phyloP scores from a whole-genome alignment of 805 yeast genomes.

The Schwanniomyces pseudopolymorphus region DNA sequence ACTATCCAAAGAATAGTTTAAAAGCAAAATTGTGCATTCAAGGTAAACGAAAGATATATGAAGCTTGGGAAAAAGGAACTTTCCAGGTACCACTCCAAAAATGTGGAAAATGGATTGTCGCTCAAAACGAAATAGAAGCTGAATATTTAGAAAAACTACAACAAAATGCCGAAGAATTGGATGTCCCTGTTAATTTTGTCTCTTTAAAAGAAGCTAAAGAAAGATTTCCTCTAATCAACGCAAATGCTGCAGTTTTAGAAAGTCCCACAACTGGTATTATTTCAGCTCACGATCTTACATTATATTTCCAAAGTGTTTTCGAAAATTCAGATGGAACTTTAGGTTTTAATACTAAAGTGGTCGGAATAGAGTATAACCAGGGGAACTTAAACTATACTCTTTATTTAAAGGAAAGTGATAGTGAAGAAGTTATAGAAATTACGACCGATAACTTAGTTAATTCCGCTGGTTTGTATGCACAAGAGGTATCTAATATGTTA shows the following conservation, averaged over 20 bases:
- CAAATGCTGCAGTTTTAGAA: constrained; percentile 57
- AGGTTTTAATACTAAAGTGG: constrained; percentile 61
- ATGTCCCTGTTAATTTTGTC: constrained; percentile 59
- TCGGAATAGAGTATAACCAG: constrained; percentile 29
- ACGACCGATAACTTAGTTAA: constrained; percentile 63
- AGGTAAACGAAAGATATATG: constrained; percentile 72
- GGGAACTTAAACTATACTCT: constrained; percentile 20
- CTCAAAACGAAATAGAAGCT: constrained; percentile 66
- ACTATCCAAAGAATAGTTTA: constrained; percentile 68
- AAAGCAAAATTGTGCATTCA: constrained; percentile 69
- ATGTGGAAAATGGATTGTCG: constrained; percentile 88
- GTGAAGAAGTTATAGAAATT: constrained; percentile 37
- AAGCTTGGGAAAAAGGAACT: constrained; percentile 35
- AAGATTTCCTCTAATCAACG: constrained; percentile 68
- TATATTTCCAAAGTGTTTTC: constrained; percentile 52
- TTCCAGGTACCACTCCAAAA: constrained; percentile 50
- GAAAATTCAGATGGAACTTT: constrained; percentile 63
- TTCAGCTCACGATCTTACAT: constrained; percentile 75
- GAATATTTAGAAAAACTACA: constrained; percentile 57
- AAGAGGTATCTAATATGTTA: constrained; percentile 65
- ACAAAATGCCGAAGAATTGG: constrained; percentile 48
- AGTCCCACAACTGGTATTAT: constrained; percentile 87
- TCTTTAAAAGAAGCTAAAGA: constrained; percentile 41
- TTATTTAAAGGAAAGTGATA: constrained; percentile 23
- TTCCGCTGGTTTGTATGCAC: constrained; percentile 79